Conservation (phyloP, 2,329 filamentous ascomycete genomes). For the Penicillium sp. region DNA sequence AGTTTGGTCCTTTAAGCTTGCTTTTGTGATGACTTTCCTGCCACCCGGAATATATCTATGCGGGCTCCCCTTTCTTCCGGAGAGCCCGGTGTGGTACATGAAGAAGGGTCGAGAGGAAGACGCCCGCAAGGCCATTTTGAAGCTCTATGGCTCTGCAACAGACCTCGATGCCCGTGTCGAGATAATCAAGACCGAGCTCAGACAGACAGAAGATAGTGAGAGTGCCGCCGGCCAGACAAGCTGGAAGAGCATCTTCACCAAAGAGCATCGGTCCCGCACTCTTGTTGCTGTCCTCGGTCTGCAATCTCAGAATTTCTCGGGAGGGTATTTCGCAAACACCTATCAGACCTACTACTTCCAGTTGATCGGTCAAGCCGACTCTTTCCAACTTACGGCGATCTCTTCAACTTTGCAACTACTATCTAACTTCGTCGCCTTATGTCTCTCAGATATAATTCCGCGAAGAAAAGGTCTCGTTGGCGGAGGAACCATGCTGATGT, state of each 20-base stretch:
- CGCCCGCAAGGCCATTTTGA: conserved; percentile 9
- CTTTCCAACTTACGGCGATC: conserved; percentile 9
- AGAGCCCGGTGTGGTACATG: conserved; percentile 12
- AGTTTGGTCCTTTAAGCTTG: conserved; percentile 8
- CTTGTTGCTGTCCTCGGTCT: conserved; percentile 10
- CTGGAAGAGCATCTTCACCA: conserved; percentile 7
- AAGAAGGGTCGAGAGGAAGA: conserved; percentile 8
- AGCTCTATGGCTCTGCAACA: conserved; percentile 1
- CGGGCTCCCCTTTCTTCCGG: conserved; percentile 12
- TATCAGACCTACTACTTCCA: conserved; percentile 13
- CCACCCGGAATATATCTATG: conserved; percentile 5
- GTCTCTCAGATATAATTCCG: conserved; percentile 7
- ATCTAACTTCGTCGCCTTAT: conserved; percentile 9
- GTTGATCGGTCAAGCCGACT: conserved; percentile 9
- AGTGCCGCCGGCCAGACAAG: conserved; percentile 4
- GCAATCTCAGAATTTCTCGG: conserved; percentile 10
- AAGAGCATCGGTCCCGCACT: conserved; percentile 11
- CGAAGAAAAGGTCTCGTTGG: conserved; percentile 8
- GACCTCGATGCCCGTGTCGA: conserved; percentile 1
- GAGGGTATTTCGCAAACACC: conserved; percentile 11
- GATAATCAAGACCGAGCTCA: conserved; percentile 2
- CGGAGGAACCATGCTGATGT: conserved; percentile 5
- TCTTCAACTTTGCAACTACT: conserved; percentile 6
- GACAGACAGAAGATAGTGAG: conserved; percentile 3
- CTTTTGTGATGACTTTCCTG: conserved; percentile 10